Evolutionary conservation across 2,329 filamentous ascomycete genomes (phyloP).

Genomic region (Cladosporium sp.): DNA sequence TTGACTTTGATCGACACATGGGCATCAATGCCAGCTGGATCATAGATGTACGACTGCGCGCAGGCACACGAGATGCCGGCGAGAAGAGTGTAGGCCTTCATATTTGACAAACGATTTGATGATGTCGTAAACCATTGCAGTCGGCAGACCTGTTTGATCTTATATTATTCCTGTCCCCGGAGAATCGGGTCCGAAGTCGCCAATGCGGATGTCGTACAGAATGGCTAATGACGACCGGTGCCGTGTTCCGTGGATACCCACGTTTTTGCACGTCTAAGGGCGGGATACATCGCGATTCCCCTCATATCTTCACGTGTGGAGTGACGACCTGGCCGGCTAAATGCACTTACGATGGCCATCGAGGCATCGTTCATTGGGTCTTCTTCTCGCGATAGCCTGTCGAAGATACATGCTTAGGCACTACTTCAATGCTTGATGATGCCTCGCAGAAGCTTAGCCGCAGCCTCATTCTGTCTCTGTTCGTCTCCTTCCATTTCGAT

Average conservation of each 20-base stretch:
- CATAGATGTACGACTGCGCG: constrained; percentile 3
- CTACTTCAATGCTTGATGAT: background rate
- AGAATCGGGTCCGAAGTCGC: background rate
- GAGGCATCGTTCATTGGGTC: background rate
- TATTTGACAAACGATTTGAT: background rate
- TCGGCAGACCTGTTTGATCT: background rate
- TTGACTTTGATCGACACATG: constrained; percentile 22
- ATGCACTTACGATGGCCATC: background rate
- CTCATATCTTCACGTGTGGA: background rate
- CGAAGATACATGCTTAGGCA: background rate
- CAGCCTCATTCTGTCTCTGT: background rate
- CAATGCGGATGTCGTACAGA: background rate
- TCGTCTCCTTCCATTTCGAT: too few species aligned
- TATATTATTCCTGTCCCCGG: background rate
- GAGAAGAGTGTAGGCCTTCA: background rate
- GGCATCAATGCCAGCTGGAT: background rate
- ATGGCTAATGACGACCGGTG: background rate
- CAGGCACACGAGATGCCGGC: background rate
- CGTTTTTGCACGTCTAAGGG: background rate
- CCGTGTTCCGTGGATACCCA: background rate
- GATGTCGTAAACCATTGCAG: background rate
- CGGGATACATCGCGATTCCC: background rate
- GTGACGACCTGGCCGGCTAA: background rate
- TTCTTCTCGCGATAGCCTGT: background rate
- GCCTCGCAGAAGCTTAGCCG: constrained; percentile 4